Evolutionary conservation across 192 early-diverging fungal genomes (phyloP).

Genomic region (Podila minutissima): DNA sequence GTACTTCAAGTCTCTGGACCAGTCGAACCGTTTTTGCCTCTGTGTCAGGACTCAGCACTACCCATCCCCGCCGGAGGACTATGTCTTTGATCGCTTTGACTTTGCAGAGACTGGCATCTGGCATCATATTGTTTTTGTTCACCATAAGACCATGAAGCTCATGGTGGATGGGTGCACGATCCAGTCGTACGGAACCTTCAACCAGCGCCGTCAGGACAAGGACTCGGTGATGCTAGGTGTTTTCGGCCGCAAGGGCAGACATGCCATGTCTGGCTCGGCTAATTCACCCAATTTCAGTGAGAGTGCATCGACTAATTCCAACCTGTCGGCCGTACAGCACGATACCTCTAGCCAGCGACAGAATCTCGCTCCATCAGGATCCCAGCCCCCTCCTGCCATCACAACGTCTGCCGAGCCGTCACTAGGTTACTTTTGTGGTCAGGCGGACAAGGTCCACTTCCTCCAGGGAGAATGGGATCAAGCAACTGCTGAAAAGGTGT

Average conservation of each 20-base stretch:
- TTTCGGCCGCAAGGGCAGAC: slow-evolving; percentile 43
- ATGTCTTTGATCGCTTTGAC: slow-evolving; percentile 54
- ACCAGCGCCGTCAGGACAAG: slow-evolving; percentile 50
- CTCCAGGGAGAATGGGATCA: slow-evolving; percentile 55
- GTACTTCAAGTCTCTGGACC: slow-evolving; percentile 53
- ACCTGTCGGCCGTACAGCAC: not conserved
- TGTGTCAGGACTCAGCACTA: slow-evolving; percentile 53
- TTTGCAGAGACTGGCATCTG: slow-evolving; percentile 53
- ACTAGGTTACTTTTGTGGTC: slow-evolving; percentile 47
- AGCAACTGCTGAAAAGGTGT: slow-evolving; percentile 47
- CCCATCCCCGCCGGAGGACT: slow-evolving; percentile 51
- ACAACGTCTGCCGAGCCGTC: slow-evolving; percentile 15
- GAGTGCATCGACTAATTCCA: not conserved
- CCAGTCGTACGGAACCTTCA: slow-evolving; percentile 54
- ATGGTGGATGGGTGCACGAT: slow-evolving; percentile 54
- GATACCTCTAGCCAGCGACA: not conserved
- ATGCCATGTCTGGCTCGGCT: slow-evolving; percentile 16
- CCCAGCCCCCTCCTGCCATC: not conserved
- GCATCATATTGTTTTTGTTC: slow-evolving; percentile 56
- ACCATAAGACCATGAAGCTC: slow-evolving; percentile 50
- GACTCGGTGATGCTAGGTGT: slow-evolving; percentile 48
- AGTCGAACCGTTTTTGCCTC: slow-evolving; percentile 52
- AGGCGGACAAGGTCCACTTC: slow-evolving; percentile 50
- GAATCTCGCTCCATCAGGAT: slow-evolving; percentile 1
- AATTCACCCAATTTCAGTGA: slow-evolving; percentile 19